Base-by-base conservation (phyloP, 2,329 filamentous ascomycete species). In the Phialophora tarda region DNA sequence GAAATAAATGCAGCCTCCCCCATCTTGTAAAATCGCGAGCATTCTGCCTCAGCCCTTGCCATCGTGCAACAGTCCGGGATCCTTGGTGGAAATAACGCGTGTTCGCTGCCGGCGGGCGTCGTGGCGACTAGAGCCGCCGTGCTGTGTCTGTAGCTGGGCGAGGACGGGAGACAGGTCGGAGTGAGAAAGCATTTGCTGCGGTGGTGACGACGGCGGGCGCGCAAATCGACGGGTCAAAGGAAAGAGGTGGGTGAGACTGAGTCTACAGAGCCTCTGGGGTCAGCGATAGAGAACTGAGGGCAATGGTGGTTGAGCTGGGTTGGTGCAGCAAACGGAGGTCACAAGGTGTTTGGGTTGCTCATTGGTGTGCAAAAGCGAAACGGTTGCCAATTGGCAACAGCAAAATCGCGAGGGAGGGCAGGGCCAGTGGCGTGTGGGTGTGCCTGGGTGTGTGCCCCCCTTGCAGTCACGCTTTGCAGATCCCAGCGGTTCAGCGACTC, bases 91-190 rank as follows among this genome's bases (percentile, higher is more conserved):
- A 66, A 77, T 78, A 73, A 80, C 73, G 72, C 78, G 77, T 69
- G 78, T 77, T 73, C 76, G 77, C 69, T 77, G 74, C 66, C 77
- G 78, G 69, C 78, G 73, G 72, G 78, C 73, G 72, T 76, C 74
- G 76, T 77, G 77, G 79, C 78, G 75, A 76, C 76, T 70, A 78
- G 75, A 73, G 78, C 76, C 75, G 82, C 81, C 82, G 83, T 84
- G 75, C 71, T 78, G 75, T 62, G 32, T 75, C 71, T 78, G 75
- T 64, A 50, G 59, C 55, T 65, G 66, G 61, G 62, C 62, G 56
- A 44, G 48, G 54, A n/a, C 54, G 23, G 67, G 34, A 28, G 41
- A 50, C 54, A 48, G 55, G 44, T 56, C 32, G 51, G 38, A 55
- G 59, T 59, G 47, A 60, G 58, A 59, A 59, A 66, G 66, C 69